Percentiles rank a stretch among this genome's conserved stretches.
These are phyloP conservation scores for Periconia macrospinosa DNA, from an alignment of 2,329 filamentous ascomycete genomes.

Conservation along the genomic window DNA sequence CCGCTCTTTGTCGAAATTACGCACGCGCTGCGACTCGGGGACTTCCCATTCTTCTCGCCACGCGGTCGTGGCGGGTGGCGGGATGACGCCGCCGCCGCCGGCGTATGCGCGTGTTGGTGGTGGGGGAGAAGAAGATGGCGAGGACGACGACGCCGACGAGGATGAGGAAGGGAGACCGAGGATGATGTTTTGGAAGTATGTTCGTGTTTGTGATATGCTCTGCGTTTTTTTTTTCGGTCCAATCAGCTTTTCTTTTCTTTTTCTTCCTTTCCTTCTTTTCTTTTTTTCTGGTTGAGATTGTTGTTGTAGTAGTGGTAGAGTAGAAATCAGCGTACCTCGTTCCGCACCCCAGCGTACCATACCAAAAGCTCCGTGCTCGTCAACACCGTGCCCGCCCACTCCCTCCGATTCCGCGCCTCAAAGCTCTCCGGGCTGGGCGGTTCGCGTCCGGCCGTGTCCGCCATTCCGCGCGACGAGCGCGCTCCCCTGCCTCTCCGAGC, in stretches of 20 bases:
- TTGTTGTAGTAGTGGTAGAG: too few species aligned
- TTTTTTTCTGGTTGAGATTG: too few species aligned
- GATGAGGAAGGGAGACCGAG: conserved; percentile 19
- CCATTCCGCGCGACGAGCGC: not conserved
- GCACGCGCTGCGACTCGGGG: conserved; percentile 7
- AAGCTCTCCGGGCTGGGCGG: conserved; percentile 20
- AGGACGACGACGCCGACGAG: not conserved
- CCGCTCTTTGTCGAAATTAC: not conserved
- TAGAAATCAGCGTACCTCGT: conserved; percentile 31
- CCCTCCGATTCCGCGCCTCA: conserved; percentile 27
- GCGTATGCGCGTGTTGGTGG: not conserved
- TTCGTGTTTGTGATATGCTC: conserved; percentile 35
- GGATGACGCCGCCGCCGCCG: not conserved
- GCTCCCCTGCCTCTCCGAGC: not conserved
- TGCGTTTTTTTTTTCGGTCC: not conserved
- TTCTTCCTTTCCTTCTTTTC: not conserved
- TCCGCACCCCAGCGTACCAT: conserved; percentile 32
- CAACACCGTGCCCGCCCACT: conserved; percentile 36
- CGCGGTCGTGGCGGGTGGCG: not conserved
- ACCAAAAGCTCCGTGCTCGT: conserved; percentile 42
- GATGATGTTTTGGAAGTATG: conserved; percentile 34
- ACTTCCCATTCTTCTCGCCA: conserved; percentile 16
- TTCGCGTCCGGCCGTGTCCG: not conserved
- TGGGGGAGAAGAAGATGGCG: not conserved
- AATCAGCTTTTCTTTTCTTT: not conserved